Percentiles rank a stretch among this genome's conserved stretches.
Conservation (phyloP, 202 grass and related monocot species). For the Zoysia matrella region DNA sequence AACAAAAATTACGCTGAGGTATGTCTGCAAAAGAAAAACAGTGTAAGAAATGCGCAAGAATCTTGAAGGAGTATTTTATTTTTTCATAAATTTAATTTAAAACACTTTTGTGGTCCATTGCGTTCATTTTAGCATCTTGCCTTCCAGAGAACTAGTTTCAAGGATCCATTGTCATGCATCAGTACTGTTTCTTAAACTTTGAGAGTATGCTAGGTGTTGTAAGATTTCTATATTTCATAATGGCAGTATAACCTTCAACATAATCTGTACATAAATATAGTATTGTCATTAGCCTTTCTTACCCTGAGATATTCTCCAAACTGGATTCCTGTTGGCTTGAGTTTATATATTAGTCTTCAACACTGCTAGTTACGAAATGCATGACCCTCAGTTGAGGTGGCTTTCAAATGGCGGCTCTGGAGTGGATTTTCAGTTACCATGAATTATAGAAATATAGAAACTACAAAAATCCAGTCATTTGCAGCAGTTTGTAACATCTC, state of each 20-base stretch:
- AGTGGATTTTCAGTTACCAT: too few relatives aligned
- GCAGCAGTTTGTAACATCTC: slow-evolving; percentile 9
- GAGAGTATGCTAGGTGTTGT: not conserved
- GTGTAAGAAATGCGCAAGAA: not conserved
- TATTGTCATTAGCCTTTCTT: too few relatives aligned
- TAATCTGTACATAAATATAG: too few relatives aligned
- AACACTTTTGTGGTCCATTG: not conserved
- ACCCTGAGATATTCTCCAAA: too few relatives aligned
- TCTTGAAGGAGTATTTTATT: slow-evolving; percentile 15
- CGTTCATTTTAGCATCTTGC: slow-evolving; percentile 9
- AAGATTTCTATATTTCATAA: not conserved
- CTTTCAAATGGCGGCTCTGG: too few relatives aligned
- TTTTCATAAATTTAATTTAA: not conserved
- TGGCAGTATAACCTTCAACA: too few relatives aligned
- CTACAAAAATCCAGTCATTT: slow-evolving; percentile 1
- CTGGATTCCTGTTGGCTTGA: too few relatives aligned
- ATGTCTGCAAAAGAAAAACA: too few relatives aligned
- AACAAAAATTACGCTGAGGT: not conserved
- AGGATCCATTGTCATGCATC: slow-evolving; percentile 23
- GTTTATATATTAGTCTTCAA: too few relatives aligned
- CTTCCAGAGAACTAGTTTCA: slow-evolving; percentile 19
- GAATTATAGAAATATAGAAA: too few relatives aligned
- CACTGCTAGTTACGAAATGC: too few relatives aligned
- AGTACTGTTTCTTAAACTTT: not conserved
- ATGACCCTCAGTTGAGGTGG: too few relatives aligned